Percentiles rank a stretch among this genome's conserved stretches.
Conservation (phyloP, 441 rosid species). For the Erysimum pusillum region DNA sequence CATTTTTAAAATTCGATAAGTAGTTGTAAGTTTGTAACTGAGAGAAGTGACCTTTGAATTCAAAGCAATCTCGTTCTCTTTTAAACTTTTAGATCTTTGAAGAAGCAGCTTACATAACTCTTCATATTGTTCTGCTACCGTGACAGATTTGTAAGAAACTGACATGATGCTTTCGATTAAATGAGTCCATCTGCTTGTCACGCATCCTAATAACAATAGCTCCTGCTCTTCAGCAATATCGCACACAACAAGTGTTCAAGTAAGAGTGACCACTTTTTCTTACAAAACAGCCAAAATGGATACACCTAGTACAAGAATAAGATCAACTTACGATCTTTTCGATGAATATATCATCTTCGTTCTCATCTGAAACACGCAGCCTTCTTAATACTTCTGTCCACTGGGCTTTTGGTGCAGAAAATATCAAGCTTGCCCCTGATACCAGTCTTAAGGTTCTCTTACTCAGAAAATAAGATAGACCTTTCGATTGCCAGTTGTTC, state of each 20-base stretch:
- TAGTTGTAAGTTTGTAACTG: neutral
- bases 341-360: slow-evolving; percentile 46
- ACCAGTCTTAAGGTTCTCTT: slow-evolving; percentile 77
- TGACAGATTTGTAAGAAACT: slow-evolving; percentile 58
- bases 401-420: slow-evolving; percentile 68
- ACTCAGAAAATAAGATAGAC: slow-evolving; percentile 68
- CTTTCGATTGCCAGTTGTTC: slow-evolving; percentile 69
- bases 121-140: slow-evolving; percentile 63
- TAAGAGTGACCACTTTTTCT: neutral
- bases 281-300: slow-evolving; percentile 1
- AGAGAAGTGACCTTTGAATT: slow-evolving; percentile 57
- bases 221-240: slow-evolving; percentile 59
- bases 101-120: slow-evolving; percentile 60
- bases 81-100: slow-evolving; percentile 52
- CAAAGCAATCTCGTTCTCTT: slow-evolving; percentile 49
- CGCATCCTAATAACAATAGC: slow-evolving; percentile 76
- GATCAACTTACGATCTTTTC: slow-evolving; percentile 65
- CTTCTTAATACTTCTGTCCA: slow-evolving; percentile 69
- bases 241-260: slow-evolving; percentile 28
- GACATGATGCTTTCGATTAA: slow-evolving; percentile 68
- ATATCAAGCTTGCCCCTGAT: slow-evolving; percentile 76
- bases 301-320: slow-evolving; percentile 20
- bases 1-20: neutral
- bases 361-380: slow-evolving; percentile 49
- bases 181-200: slow-evolving; percentile 63